Evolutionary conservation across 352 stramenopile genomes (phyloP).

Genomic region (Pythium diclinum): DNA sequence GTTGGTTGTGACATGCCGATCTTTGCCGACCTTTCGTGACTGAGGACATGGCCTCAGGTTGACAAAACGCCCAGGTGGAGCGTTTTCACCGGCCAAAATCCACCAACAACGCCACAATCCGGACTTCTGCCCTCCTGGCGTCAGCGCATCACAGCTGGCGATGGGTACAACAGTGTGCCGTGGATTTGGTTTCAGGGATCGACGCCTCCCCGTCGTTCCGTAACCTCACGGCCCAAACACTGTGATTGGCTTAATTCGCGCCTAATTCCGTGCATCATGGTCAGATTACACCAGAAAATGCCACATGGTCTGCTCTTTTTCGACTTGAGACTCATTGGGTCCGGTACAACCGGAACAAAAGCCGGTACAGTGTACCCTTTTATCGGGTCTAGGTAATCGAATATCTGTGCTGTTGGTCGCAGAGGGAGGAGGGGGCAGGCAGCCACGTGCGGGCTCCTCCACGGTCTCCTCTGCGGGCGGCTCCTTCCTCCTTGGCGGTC

Average conservation of each 20-base stretch:
- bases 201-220: constrained; percentile 1
- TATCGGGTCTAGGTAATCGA: background rate
- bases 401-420: constrained; percentile 1
- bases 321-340: background rate
- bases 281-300: background rate
- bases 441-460: background rate
- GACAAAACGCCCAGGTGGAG: background rate
- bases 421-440: background rate
- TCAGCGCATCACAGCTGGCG: background rate
- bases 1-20: constrained; percentile 4
- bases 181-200: constrained; percentile 1
- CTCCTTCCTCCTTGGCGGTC: background rate
- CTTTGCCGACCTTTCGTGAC: background rate
- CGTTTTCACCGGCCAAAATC: background rate
- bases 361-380: background rate
- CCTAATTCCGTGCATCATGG: background rate
- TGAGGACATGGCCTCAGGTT: background rate
- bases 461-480: background rate
- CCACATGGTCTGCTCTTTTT: background rate
- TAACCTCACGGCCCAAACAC: constrained; percentile 1
- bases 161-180: constrained; percentile 2
- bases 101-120: background rate
- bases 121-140: background rate
- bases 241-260: background rate
- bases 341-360: background rate